Base-by-base conservation (phyloP, 2,329 filamentous ascomycete species). In the Colletotrichum navitas region DNA sequence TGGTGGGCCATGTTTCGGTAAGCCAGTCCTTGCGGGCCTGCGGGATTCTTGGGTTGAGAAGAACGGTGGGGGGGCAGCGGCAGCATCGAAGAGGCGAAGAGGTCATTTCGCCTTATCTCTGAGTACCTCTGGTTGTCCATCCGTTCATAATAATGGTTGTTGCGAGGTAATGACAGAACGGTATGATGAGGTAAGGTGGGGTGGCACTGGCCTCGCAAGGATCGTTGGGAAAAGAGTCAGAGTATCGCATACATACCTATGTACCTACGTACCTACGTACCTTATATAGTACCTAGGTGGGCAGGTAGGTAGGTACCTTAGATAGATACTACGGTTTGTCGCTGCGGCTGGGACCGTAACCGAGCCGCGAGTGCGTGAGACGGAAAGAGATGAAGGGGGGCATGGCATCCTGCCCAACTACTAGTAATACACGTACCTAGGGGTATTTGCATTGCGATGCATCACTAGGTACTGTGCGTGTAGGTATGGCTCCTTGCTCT, bases 331-430 rank as follows among this genome's bases (percentile, higher is more conserved):
- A 63, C 26, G 21, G 39, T 51, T 24, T 36, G 65, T 47, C 21
- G 32, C 45, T 49, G 51, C 65, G 65, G 65, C 59, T 47, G 59
- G 51, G 29, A 55, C 39, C 51, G 65, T 60, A 63, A 56, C 65
- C 60, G 65, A 68, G 14, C 65, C 49, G 65, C 32, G 39, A 45
- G 47, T 26, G 59, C 47, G 58, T 47, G 58, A 62, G 52, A 49
- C 18, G 43, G 49, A 45, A 41, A 32, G 52, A 41, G 54, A 60
- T 29, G 63, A 47, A 63, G 24, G 61, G 36, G 60, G 21, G 34
- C 21, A 24, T 18, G n/a, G 24, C 21, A 24, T 18, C 26, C 32
- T 21, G 16, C 21, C 32, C 36, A 59, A 49, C 5, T 51, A n/a
- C n/a, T n/a, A n/a, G n/a, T n/a, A 5, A 29, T 26, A 16, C 24